phyloP scores from a whole-genome alignment of 164 flowering plant species.

The Kalanchoe fedtschenkoi region DNA sequence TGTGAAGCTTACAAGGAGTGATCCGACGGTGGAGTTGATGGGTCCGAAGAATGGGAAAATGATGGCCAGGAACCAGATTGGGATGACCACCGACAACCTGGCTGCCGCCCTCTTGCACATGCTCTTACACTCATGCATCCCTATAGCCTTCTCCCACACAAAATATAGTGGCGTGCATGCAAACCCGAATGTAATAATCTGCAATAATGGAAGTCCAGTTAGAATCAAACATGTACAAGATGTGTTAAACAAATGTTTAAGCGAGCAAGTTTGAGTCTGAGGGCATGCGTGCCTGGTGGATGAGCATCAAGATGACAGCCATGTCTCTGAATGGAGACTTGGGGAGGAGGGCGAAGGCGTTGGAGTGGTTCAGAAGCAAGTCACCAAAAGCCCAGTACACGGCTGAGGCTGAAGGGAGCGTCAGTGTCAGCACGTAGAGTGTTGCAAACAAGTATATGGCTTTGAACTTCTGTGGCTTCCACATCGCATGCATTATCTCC shows the following conservation, averaged over 20 bases:
- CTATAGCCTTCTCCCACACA: constrained; percentile 73
- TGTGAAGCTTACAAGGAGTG: constrained; percentile 21
- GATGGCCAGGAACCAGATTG: constrained; percentile 43
- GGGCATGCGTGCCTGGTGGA: constrained; percentile 43
- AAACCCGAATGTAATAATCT: constrained; percentile 78
- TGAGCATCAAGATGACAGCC: constrained; percentile 74
- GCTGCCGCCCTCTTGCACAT: constrained; percentile 41
- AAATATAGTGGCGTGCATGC: constrained; percentile 80
- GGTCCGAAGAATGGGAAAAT: constrained; percentile 17
- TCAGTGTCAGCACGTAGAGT: constrained; percentile 70
- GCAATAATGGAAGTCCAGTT: constrained; percentile 10
- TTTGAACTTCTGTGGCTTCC: constrained; percentile 88
- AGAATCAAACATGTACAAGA: constrained; percentile 43
- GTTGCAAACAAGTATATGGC: constrained; percentile 58
- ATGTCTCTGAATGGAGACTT: constrained; percentile 44
- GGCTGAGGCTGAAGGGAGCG: constrained; percentile 64
- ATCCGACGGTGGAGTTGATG: constrained; percentile 14
- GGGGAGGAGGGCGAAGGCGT: constrained; percentile 72
- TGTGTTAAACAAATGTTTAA: constrained; percentile 48
- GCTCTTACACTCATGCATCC: constrained; percentile 66
- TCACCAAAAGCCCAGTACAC: constrained; percentile 91
- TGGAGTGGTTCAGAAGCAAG: constrained; percentile 60
- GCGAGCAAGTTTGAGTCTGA: neutral
- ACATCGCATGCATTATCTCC: constrained; percentile 93
- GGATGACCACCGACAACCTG: constrained; percentile 68